Base-by-base conservation (phyloP, 1,139 yeast species). In the Hansenula lynferdii region DNA sequence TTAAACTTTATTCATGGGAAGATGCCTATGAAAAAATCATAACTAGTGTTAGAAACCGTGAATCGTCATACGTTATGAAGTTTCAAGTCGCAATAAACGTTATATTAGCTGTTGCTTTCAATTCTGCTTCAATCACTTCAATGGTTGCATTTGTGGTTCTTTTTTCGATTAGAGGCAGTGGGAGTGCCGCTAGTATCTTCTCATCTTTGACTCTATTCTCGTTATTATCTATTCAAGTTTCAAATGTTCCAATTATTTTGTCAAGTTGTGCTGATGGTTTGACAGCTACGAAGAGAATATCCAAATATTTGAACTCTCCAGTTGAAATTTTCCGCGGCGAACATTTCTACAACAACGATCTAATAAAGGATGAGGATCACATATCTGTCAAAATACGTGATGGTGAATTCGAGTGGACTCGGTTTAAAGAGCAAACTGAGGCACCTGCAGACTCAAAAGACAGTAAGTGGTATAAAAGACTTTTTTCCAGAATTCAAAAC, bases 161-260 rank as follows among this genome's bases (percentile, higher is more conserved):
- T 49, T 79, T 78, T 47, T 75, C 72, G 28, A 61, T 78, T 3
- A 62, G 69, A 33, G 60, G 66, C 16, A 51, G 50, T 7, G 69
- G 76, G 47, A 66, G 69, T 42, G 79, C 94, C 3, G 87, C 87
- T 4, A 65, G 70, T 22, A 75, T 86, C 11, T 89, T 87, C 54
- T 75, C 96, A 0, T 81, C 95, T 6, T 67, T 89, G n/a, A n/a
- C n/a, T n/a, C n/a, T n/a, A 39, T 87, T 86, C 65, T 81, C 81
- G 48, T 69, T 78, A 31, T 67, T 85, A 53, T 64, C 84, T 53
- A 61, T 84, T 34, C 95, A 95, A 14, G 62, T 85, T 64, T 67
- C 80, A 49, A 77, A 83, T 34, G 62, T 80, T 37, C 77, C 85
- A 12, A 61, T 73, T 24, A 76, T 84, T 18, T 60, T 71, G 9